These are phyloP conservation scores for Quercus suber DNA, from an alignment of 306 rosid genomes.

Conservation along the genomic window DNA sequence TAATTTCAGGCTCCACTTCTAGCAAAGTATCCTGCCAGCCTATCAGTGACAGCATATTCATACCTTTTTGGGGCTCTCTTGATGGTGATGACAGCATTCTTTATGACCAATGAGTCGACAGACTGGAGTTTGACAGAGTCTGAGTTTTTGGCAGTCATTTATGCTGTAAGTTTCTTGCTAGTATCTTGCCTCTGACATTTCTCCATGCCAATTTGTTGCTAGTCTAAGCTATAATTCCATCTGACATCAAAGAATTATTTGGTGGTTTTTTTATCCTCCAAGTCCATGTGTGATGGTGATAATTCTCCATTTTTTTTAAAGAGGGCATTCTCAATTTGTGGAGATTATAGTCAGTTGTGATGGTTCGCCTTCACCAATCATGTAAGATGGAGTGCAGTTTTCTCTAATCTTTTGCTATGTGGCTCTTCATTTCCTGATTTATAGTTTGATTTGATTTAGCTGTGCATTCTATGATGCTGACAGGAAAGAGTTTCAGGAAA, in stretches of 20 bases:
- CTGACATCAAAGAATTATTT: background rate
- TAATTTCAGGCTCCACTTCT: constrained; percentile 78
- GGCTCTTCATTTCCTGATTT: background rate
- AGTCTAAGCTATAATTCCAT: background rate
- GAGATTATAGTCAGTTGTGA: background rate
- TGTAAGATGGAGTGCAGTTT: background rate
- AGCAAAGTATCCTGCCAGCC: constrained; percentile 70
- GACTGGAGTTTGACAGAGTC: constrained; percentile 73
- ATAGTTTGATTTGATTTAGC: background rate
- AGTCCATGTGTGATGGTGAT: background rate
- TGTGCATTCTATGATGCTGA: background rate
- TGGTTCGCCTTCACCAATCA: background rate
- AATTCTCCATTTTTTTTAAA: background rate
- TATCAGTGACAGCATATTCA: constrained; percentile 83
- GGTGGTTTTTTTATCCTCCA: background rate
- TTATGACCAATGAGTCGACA: constrained; percentile 53
- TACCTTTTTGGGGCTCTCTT: constrained; percentile 66
- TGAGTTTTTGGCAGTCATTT: constrained; percentile 74
- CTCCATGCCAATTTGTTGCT: background rate
- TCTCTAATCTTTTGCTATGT: background rate
- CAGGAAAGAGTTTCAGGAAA: no score
- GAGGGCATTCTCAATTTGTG: background rate
- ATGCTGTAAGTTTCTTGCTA: constrained; percentile 58
- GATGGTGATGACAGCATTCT: constrained; percentile 66
- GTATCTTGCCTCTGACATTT: background rate